phyloP scores from a whole-genome alignment of 1,284 basidiomycete species.

The Entoloma clypeatum region DNA sequence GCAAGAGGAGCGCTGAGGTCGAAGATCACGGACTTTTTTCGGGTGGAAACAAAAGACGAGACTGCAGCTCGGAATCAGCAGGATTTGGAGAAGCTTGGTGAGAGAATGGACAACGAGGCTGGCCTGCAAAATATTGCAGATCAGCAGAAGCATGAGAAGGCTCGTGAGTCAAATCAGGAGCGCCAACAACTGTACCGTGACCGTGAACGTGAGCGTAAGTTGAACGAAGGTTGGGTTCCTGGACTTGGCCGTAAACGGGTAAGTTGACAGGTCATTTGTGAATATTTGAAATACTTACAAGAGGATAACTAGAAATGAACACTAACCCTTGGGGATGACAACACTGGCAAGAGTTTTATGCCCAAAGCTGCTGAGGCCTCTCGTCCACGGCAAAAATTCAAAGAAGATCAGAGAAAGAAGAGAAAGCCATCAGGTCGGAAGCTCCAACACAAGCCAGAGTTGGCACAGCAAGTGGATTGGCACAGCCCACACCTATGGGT shows the following conservation, averaged over 20 bases:
- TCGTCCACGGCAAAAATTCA: slow-evolving; percentile 15
- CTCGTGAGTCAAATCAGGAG: neutral
- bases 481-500: slow-evolving; percentile 17
- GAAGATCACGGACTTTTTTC: slow-evolving; percentile 5
- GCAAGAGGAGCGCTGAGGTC: too few species aligned
- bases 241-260: slow-evolving; percentile 15
- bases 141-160: slow-evolving; percentile 2
- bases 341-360: neutral
- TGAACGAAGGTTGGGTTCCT: slow-evolving; percentile 14
- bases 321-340: slow-evolving; percentile 5
- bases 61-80: slow-evolving; percentile 6
- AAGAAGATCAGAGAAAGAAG: slow-evolving; percentile 7
- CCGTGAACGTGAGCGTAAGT: slow-evolving; percentile 1
- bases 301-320: too few species aligned
- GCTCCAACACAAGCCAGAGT: neutral
- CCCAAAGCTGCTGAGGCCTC: slow-evolving; percentile 16
- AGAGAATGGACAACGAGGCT: slow-evolving; percentile 8
- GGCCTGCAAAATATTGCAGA: too few species aligned
- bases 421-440: slow-evolving; percentile 14
- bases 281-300: too few species aligned
- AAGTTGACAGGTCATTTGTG: too few species aligned
- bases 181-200: slow-evolving; percentile 5
- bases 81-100: slow-evolving; percentile 8
- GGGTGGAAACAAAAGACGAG: slow-evolving; percentile 11
- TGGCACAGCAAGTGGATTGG: slow-evolving; percentile 16